Conservation (phyloP, 225 moss, liverwort and hornwort species). For the Straminergon stramineum region DNA sequence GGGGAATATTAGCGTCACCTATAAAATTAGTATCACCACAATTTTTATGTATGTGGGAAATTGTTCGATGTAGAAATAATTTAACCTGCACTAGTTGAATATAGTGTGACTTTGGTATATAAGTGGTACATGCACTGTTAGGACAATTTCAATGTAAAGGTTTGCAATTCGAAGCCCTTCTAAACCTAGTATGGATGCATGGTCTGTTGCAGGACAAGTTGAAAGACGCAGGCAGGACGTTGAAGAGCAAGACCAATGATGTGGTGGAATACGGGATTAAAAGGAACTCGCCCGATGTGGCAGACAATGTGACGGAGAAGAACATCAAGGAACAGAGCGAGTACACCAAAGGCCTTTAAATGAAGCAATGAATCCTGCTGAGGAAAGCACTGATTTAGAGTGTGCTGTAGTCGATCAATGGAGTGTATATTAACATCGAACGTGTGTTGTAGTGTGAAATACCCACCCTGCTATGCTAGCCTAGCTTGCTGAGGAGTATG, state of each 20-base stretch:
- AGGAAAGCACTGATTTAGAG: neutral
- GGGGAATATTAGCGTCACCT: too few relatives aligned
- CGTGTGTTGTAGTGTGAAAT: neutral
- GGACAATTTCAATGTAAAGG: neutral
- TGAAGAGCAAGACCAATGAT: constrained; percentile 46
- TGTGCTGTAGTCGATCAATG: neutral
- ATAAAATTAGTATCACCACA: neutral
- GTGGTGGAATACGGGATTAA: constrained; percentile 22
- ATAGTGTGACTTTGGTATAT: too few relatives aligned
- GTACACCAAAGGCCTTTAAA: constrained; percentile 5
- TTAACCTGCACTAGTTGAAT: neutral
- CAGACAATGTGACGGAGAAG: constrained; percentile 7
- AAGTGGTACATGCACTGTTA: too few relatives aligned
- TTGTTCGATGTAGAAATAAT: too few relatives aligned
- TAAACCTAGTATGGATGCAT: neutral
- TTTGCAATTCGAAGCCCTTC: too few relatives aligned
- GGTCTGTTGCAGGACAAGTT: constrained; percentile 3
- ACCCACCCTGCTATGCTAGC: neutral
- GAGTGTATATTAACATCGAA: constrained; percentile 2
- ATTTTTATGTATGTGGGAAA: neutral
- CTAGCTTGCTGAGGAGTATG: neutral
- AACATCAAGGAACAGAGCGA: constrained; percentile 26
- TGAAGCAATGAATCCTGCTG: neutral
- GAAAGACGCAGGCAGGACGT: constrained; percentile 32
- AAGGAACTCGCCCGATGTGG: neutral